These are phyloP conservation scores for Rhizopogon sp. DNA, from an alignment of 768 basidiomycete genomes.

Conservation along the genomic window DNA sequence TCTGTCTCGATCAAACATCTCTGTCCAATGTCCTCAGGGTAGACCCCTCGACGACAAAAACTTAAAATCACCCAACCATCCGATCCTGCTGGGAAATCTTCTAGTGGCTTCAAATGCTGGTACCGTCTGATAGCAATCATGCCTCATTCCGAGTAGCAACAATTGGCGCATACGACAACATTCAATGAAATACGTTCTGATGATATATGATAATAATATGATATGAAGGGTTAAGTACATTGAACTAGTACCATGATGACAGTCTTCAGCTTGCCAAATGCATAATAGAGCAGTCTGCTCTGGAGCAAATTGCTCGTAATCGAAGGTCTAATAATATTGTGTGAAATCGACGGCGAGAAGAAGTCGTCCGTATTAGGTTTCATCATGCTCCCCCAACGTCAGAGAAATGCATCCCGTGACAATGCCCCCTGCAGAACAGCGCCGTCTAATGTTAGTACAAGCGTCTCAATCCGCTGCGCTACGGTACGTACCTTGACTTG, in stretches of 20 bases:
- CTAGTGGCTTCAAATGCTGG: constrained; percentile 2
- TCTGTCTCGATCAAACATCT: no score
- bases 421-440: constrained; percentile 37
- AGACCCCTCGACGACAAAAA: constrained; percentile 3
- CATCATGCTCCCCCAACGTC: constrained; percentile 17
- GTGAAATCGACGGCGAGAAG: constrained; percentile 4
- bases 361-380: neutral
- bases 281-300: constrained; percentile 3
- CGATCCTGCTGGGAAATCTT: neutral
- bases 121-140: constrained; percentile 15
- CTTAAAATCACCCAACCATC: constrained; percentile 5
- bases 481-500: constrained; percentile 67
- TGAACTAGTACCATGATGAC: constrained; percentile 5
- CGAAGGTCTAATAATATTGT: constrained; percentile 11
- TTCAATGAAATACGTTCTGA: constrained; percentile 13
- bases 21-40: neutral
- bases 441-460: constrained; percentile 22
- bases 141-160: constrained; percentile 7
- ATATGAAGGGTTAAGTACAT: constrained; percentile 20
- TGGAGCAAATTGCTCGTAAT: neutral
- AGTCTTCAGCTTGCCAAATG: constrained; percentile 11
- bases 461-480: constrained; percentile 1
- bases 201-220: constrained; percentile 14
- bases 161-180: constrained; percentile 3
- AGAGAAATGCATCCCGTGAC: constrained; percentile 52